A percentile compares a stretch with the other conserved stretches of the same genome.
These are phyloP conservation scores for Sporisorium iseilematis-ciliati DNA, from an alignment of 1,284 basidiomycete genomes.

Conservation along the genomic window DNA sequence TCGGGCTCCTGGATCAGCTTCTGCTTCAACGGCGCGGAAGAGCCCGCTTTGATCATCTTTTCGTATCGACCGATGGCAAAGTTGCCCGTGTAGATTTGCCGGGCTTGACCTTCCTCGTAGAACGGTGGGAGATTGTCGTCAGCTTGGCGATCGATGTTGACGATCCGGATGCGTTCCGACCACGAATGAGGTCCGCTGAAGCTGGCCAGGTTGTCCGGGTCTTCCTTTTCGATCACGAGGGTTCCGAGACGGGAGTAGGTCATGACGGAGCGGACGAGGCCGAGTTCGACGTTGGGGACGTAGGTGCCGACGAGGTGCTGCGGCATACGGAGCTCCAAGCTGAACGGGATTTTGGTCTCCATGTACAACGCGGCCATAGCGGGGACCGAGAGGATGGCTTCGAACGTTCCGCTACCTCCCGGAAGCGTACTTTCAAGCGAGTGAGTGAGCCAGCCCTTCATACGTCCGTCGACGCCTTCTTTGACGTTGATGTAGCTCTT, in stretches of 20 bases:
- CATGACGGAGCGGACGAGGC: slow-evolving; percentile 48
- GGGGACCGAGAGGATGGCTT: slow-evolving; percentile 50
- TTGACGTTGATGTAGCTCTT: slow-evolving; percentile 56
- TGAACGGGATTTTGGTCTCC: slow-evolving; percentile 55
- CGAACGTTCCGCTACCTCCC: slow-evolving; percentile 27
- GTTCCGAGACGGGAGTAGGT: slow-evolving; percentile 54
- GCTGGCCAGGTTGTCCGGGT: slow-evolving; percentile 42
- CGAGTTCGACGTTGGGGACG: slow-evolving; percentile 37
- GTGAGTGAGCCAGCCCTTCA: slow-evolving; percentile 55
- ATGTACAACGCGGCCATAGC: slow-evolving; percentile 54
- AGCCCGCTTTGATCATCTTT: slow-evolving; percentile 48
- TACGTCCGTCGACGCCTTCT: slow-evolving; percentile 50
- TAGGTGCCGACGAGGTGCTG: slow-evolving; percentile 24
- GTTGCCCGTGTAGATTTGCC: slow-evolving; percentile 50
- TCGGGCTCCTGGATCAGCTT: slow-evolving; percentile 39
- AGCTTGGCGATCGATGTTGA: slow-evolving; percentile 46
- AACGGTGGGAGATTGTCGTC: slow-evolving; percentile 48
- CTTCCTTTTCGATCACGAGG: slow-evolving; percentile 48
- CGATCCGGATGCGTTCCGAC: slow-evolving; percentile 49
- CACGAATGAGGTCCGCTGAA: slow-evolving; percentile 51
- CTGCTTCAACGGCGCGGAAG: slow-evolving; percentile 36
- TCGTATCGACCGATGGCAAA: slow-evolving; percentile 50
- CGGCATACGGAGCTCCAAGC: slow-evolving; percentile 48
- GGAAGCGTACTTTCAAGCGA: slow-evolving; percentile 38
- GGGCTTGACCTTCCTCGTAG: slow-evolving; percentile 36